These are phyloP conservation scores for Trichoderma afroharzianum DNA, from an alignment of 2,329 filamentous ascomycete species.

Conservation along the genomic window DNA sequence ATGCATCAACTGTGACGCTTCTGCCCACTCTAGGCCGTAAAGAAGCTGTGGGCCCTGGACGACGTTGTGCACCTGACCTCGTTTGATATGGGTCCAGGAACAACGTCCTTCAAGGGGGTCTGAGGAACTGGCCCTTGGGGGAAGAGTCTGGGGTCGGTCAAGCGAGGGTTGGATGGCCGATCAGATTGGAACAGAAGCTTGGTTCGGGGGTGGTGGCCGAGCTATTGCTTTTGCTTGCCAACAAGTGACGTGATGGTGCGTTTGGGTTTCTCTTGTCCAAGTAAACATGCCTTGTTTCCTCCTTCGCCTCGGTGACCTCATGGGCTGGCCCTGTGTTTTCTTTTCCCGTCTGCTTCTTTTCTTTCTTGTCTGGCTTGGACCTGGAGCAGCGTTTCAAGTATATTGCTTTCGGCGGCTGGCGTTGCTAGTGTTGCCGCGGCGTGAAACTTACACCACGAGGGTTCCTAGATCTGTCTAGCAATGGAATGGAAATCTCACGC, in stretches of 20 bases:
- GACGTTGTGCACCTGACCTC: conserved; percentile 18
- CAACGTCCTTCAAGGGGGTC: background rate
- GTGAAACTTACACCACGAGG: background rate
- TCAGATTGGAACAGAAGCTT: background rate
- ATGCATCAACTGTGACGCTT: conserved; percentile 17
- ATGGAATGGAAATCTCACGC: background rate
- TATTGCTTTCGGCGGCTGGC: background rate
- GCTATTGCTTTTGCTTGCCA: background rate
- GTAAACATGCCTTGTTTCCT: background rate
- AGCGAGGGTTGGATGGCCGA: conserved; percentile 3
- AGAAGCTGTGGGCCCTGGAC: conserved; percentile 16
- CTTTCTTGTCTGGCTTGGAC: background rate
- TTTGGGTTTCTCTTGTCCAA: background rate
- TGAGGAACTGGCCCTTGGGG: background rate
- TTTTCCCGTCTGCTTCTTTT: background rate
- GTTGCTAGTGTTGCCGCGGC: background rate
- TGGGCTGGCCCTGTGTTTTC: background rate
- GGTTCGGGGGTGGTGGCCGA: background rate
- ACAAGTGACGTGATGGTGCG: conserved; percentile 12
- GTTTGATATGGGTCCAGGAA: conserved; percentile 19
- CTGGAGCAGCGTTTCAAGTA: background rate
- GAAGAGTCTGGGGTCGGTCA: background rate
- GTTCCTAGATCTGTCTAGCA: background rate
- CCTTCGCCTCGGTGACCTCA: conserved; percentile 1
- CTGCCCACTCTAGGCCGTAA: conserved; percentile 10